phyloP scores from a whole-genome alignment of 768 basidiomycete species.

The Podaxis rugospora region DNA sequence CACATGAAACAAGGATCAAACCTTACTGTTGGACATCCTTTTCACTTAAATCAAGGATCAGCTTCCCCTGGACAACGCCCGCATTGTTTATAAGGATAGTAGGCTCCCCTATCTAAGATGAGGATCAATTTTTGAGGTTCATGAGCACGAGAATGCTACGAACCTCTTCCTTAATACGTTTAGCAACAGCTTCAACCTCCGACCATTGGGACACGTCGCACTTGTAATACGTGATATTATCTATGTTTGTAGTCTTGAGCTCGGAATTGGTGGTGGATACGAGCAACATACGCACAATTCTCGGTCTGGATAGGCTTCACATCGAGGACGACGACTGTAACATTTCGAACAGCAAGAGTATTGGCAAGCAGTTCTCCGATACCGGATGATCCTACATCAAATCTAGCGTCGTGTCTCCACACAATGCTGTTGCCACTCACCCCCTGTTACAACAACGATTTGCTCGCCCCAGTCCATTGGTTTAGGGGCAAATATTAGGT shows the following conservation, averaged over 20 bases:
- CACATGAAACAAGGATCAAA: neutral
- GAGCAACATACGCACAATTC: constrained; percentile 52
- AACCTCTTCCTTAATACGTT: constrained; percentile 76
- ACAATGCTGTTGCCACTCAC: constrained; percentile 31
- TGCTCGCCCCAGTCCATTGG: constrained; percentile 84
- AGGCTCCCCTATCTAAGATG: constrained; percentile 70
- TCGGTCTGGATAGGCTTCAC: constrained; percentile 72
- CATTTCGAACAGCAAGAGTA: constrained; percentile 78
- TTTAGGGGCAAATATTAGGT: constrained; percentile 52
- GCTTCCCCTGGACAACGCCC: constrained; percentile 88
- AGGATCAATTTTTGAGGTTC: constrained; percentile 2
- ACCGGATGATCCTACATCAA: constrained; percentile 71
- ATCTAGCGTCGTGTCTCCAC: neutral
- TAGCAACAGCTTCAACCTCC: constrained; percentile 73
- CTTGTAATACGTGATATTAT: constrained; percentile 80
- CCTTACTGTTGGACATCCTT: constrained; percentile 77
- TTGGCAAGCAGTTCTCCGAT: constrained; percentile 86
- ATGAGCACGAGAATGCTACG: constrained; percentile 6
- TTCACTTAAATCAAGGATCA: constrained; percentile 72
- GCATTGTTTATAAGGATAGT: constrained; percentile 95
- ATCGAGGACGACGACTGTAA: constrained; percentile 83
- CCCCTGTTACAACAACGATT: constrained; percentile 88
- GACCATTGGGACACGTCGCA: constrained; percentile 92
- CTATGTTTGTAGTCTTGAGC: constrained; percentile 28
- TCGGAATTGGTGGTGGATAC: neutral